Evolutionary conservation across 176 grass and related monocot genomes (phyloP).

Genomic region (Typha latifolia): DNA sequence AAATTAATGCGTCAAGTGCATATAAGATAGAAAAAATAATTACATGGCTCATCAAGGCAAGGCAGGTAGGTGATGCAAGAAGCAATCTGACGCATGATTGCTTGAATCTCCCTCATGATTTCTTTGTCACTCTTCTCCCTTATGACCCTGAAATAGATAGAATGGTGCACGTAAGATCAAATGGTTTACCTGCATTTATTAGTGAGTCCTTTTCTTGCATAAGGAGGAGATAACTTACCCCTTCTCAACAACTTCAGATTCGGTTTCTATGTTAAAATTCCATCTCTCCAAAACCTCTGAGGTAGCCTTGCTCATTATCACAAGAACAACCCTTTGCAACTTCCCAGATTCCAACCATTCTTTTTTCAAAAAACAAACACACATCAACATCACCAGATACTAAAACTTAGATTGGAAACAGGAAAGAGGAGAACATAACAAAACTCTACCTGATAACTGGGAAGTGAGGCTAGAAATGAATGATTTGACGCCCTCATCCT

Average conservation of each 20-base stretch:
- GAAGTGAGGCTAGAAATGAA: slow-evolving; percentile 66
- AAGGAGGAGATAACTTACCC: slow-evolving; percentile 23
- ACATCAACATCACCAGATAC: neutral
- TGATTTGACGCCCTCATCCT: slow-evolving; percentile 74
- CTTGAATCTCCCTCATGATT: slow-evolving; percentile 99
- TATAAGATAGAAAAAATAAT: neutral
- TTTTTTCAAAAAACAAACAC: slow-evolving; percentile 17
- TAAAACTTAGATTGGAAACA: neutral
- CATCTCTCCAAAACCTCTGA: slow-evolving; percentile 92
- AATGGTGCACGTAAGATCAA: neutral
- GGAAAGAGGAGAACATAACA: neutral
- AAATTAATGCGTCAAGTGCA: neutral
- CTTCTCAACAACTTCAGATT: slow-evolving; percentile 81
- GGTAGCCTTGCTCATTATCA: slow-evolving; percentile 90
- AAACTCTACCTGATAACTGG: slow-evolving; percentile 55
- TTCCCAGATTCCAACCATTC: slow-evolving; percentile 91
- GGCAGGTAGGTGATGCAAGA: slow-evolving; percentile 94
- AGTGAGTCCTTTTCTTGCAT: no score
- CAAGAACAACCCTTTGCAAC: slow-evolving; percentile 83
- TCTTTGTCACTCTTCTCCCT: slow-evolving; percentile 97
- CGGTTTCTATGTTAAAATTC: slow-evolving; percentile 93
- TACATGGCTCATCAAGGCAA: slow-evolving; percentile 96
- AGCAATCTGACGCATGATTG: slow-evolving; percentile 94
- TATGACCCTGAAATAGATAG: slow-evolving; percentile 31
- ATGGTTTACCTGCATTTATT: neutral